A percentile compares a stretch with the other conserved stretches of the same genome.
These are phyloP conservation scores for Hemisphaericaspora subhashii DNA, from an alignment of 1,139 yeast species.

Conservation along the genomic window DNA sequence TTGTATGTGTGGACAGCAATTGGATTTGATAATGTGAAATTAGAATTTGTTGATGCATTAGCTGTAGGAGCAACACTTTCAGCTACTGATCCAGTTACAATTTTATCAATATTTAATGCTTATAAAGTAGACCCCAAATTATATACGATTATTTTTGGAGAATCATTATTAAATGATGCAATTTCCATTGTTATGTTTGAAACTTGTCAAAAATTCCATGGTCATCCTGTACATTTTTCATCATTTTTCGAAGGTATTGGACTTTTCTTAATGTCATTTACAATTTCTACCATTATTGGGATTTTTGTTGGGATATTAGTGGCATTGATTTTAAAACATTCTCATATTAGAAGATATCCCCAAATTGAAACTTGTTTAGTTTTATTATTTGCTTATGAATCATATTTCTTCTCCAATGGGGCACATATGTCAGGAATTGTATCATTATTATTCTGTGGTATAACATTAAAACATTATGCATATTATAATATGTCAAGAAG, in stretches of 20 bases:
- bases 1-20: constrained; percentile 87
- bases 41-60: constrained; percentile 93
- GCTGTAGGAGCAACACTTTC: constrained; percentile 97
- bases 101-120: constrained; percentile 92
- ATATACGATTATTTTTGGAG: constrained; percentile 96
- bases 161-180: constrained; percentile 92
- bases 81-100: constrained; percentile 98
- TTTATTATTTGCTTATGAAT: constrained; percentile 86
- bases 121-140: constrained; percentile 97
- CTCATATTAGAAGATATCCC: constrained; percentile 90
- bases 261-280: constrained; percentile 87
- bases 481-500: constrained; percentile 96
- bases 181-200: constrained; percentile 99
- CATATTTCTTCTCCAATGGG: constrained; percentile 96
- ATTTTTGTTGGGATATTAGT: constrained; percentile 83
- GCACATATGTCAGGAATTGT: constrained; percentile 99
- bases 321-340: constrained; percentile 86
- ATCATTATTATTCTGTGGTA: constrained; percentile 90
- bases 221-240: constrained; percentile 69
- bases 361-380: constrained; percentile 95
- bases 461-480: constrained; percentile 94
- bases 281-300: constrained; percentile 91
- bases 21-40: constrained; percentile 83
- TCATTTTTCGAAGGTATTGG: constrained; percentile 93
- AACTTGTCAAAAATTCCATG: constrained; percentile 95